Base-by-base conservation (phyloP, 257 asterid species). In the Phtheirospermum japonicum region DNA sequence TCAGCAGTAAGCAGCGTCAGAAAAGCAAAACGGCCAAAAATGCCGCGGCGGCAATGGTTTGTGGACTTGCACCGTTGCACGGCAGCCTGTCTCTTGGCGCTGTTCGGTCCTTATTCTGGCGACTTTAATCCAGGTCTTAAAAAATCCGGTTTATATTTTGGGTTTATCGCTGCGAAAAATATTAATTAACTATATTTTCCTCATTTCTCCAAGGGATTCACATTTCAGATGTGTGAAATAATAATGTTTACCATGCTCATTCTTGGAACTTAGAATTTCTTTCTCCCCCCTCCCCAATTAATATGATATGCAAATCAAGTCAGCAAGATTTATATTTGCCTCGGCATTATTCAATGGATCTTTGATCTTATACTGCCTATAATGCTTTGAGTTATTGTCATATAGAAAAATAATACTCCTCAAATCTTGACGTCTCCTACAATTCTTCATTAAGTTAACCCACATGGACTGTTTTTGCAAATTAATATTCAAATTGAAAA, bases 191-290 rank as follows among this genome's bases (percentile, higher is more conserved):
- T 31, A 16, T n/a, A 40, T 37, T 54, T n/a, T n/a, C n/a, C n/a
- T n/a, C n/a, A n/a, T n/a, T n/a, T n/a, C n/a, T n/a, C n/a, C n/a
- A n/a, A 59, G 19, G 37, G 18, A 49, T 16, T 67, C 28, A 39
- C 16, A 23, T 43, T 59, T 61, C 42, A 23, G 40, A 42, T 68
- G 67, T 48, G 67, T 31, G 4, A 39, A n/a, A 40, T 7, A 9
- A 6, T 36, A 63, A 37, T 64, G 63, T 53, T 11, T 48, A 18
- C n/a, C 45, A 4, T 13, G 54, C 46, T 23, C 20, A 16, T 9
- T 37, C 9, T 30, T 31, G 32, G 33, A 50, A 7, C 9, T 33
- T 8, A n/a, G 31, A 3, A 5, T 20, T 28, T 46, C 30, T 26
- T 12, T 34, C n/a, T n/a, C n/a, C n/a, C n/a, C n/a, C n/a, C n/a